Conservation (phyloP, 2,329 filamentous ascomycete genomes). For the Setomelanomma holmii region DNA sequence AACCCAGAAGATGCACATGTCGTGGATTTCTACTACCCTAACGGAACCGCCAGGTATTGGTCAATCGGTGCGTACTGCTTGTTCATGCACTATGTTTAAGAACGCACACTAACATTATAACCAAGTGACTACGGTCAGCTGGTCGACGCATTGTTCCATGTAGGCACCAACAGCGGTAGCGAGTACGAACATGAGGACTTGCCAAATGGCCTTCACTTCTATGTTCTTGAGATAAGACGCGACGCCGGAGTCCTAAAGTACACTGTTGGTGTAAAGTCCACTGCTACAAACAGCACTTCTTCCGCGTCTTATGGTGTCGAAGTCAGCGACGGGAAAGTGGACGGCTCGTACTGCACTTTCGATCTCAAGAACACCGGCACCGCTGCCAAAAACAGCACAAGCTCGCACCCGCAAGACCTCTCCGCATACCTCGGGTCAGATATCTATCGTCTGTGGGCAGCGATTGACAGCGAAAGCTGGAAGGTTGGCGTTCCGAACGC, state of each 20-base stretch:
- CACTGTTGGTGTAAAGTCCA: constrained; percentile 56
- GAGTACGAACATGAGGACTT: constrained; percentile 58
- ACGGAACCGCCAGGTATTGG: constrained; percentile 57
- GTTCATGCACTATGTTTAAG: too few species aligned
- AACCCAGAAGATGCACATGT: constrained; percentile 61
- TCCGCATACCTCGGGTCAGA: constrained; percentile 53
- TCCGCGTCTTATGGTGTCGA: constrained; percentile 46
- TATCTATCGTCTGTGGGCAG: constrained; percentile 57
- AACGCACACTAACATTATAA: too few species aligned
- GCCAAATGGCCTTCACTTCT: constrained; percentile 59
- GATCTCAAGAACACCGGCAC: constrained; percentile 57
- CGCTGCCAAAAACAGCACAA: constrained; percentile 15
- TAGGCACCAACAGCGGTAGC: constrained; percentile 60
- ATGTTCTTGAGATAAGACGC: constrained; percentile 55
- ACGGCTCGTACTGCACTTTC: constrained; percentile 56
- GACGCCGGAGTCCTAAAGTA: constrained; percentile 58
- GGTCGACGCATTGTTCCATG: constrained; percentile 62
- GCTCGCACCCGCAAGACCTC: constrained; percentile 45
- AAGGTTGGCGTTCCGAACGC: constrained; percentile 51
- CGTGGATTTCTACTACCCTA: constrained; percentile 59
- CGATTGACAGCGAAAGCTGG: constrained; percentile 57
- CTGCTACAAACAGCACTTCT: constrained; percentile 44
- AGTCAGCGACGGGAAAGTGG: constrained; percentile 47
- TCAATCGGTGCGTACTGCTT: too few species aligned
- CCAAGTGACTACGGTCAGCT: constrained; percentile 63